Conservation (phyloP, 352 stramenopile genomes). For the Blastocystis sp. region DNA sequence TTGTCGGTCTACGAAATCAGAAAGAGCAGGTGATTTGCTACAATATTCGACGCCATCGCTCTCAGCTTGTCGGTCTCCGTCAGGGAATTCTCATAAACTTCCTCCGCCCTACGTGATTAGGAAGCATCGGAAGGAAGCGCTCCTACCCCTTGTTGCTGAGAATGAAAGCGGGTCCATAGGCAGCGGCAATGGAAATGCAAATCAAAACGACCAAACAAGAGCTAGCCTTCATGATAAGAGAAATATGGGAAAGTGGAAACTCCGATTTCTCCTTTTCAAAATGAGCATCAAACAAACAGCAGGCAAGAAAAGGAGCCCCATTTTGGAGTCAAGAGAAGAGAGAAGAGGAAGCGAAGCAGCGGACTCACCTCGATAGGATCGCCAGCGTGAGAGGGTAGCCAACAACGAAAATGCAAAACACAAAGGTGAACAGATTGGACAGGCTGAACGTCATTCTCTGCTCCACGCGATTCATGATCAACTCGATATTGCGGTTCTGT, state of each 20-base stretch:
- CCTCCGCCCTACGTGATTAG: not conserved
- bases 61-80: slow-evolving; percentile 2
- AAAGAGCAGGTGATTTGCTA: not conserved
- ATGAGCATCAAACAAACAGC: slow-evolving; percentile 29
- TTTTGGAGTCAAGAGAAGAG: not conserved
- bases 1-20: slow-evolving; percentile 30
- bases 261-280: slow-evolving; percentile 36
- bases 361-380: not conserved
- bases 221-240: slow-evolving; percentile 48
- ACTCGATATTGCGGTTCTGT: slow-evolving; percentile 38
- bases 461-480: slow-evolving; percentile 24
- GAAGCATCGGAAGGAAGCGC: not conserved
- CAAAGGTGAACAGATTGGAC: slow-evolving; percentile 14
- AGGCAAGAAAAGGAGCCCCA: too few species aligned
- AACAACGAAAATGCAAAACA: slow-evolving; percentile 26
- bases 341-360: not conserved
- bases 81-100: slow-evolving; percentile 45
- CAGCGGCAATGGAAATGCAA: slow-evolving; percentile 38
- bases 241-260: slow-evolving; percentile 60
- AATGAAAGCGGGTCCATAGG: slow-evolving; percentile 26
- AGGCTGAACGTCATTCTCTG: not conserved
- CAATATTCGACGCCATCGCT: not conserved
- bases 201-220: slow-evolving; percentile 35
- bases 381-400: slow-evolving; percentile 8
- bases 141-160: not conserved